Evolutionary conservation across 306 rosid species (phyloP), one percentile per base, ranked within the genome.

Genomic region (Astragalus glycyphyllos): DNA sequence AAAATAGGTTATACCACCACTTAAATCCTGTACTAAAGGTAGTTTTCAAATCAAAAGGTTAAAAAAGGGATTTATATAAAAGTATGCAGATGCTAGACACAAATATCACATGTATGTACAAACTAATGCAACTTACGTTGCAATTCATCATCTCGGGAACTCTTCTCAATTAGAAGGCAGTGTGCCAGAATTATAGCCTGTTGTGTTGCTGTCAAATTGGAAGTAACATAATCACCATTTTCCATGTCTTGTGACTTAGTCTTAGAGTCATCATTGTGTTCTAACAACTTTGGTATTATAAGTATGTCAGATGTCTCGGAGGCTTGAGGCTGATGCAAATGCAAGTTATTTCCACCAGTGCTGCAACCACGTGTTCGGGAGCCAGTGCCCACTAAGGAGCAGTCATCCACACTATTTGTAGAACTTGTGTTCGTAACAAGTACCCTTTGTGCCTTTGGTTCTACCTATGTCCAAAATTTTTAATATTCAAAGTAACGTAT

Each of bases 381-480:
- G 26, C 69, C 78, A 76, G 72, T 47, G 57, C 80, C 75, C 45
- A 34, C 76, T 40, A 56, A 53, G 78, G 58, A 23, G 79, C 71
- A 59, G 57, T 56, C 69, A 34, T 59, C 81, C 35, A 16, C 76
- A 61, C 20, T 15, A 57, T 63, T 79, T 23, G 83, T 79, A 11
- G 82, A 76, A 76, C 73, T 74, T 75, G 85, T 78, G 83, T 80
- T 74, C 0, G 90, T 84, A 75, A 88, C 84, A 77, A 93, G 98
- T 38, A 93, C 89, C 92, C 84, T 87, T 59, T 93, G 98, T 15
- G 96, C 96, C 87, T 93, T 93, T 60, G 98, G 96, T 73, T 93
- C 97, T 15, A 75, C 88, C 98, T 93, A 34, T 73, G 63, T 53
- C 64, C 60, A 60, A 78, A 79, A 67, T 60, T 73, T 75, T 61